Evolutionary conservation across 2,329 filamentous ascomycete species (phyloP), one percentile per base, ranked within the genome.

Genomic region (Fusarium buharicum): DNA sequence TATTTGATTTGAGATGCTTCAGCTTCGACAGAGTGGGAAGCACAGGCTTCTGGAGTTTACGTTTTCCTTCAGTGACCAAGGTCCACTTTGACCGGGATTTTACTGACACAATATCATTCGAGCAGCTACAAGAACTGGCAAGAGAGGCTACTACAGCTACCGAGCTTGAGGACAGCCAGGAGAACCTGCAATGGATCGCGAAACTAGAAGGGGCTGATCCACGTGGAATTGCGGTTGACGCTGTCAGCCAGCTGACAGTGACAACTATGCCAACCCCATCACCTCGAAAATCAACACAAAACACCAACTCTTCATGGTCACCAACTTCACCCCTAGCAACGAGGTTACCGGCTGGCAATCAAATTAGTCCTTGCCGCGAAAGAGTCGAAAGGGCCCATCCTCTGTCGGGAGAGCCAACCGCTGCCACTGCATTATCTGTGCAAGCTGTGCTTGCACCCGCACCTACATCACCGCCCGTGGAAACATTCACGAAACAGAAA

Each of bases 1-100:
- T 97, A 0, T 90, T 93, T 52, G 93, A 96, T 66, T 79, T 96
- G 56, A 82, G 90, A 20, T 93, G 92, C 49, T 91, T 91, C 60
- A 88, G 89, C 1, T 97, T 93, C 66, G 90, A 92, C 57, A 91
- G 89, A 69, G 82, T 84, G 3, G 83, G 86, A 4, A 88, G 90
- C 68, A 87, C 86, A 13, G 81, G 82, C 1, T 93, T 90, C 69
- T 92, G 86, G 79, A 88, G 88, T 56, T 84, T 92, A 48, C 84
- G 93, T 2, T 96, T 96, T 69, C 90, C 93, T 1, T 81, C 84
- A 3, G 85, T 94, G 4, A 82, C 86, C 53, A 96, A 94, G 70
- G 81, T 96, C 10, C 92, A 96, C 68, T 84, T 83, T 58, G 92
- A 97, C 72, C 83, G 92, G 20, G 84, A 84, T 3, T 90, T 85